phyloP scores from a whole-genome alignment of 139 green algal genomes.

The Eudorina sp. region DNA sequence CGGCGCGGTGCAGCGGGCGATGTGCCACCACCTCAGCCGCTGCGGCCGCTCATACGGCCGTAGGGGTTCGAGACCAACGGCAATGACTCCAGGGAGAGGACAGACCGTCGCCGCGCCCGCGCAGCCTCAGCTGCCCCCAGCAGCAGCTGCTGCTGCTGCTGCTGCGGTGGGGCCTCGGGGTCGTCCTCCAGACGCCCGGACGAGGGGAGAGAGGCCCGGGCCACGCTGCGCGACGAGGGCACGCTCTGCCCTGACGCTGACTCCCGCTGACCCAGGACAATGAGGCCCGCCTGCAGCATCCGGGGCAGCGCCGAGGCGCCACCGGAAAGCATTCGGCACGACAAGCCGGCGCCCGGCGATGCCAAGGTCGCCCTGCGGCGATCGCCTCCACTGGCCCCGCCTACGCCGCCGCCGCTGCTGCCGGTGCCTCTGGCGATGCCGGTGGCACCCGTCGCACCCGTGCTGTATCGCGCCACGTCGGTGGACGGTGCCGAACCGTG shows the following conservation, averaged over 20 bases:
- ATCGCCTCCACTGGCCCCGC: too few species aligned
- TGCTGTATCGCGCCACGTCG: not conserved
- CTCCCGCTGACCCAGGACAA: slow-evolving; percentile 9
- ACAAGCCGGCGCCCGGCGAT: not conserved
- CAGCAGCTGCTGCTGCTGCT: too few species aligned
- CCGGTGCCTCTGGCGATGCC: not conserved
- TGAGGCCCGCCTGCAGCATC: slow-evolving; percentile 24
- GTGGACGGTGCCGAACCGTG: not conserved
- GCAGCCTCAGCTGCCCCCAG: too few species aligned
- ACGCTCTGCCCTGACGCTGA: not conserved
- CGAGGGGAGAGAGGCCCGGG: not conserved
- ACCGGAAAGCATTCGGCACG: not conserved
- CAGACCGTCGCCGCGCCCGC: too few species aligned
- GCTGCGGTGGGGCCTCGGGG: too few species aligned
- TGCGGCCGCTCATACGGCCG: too few species aligned
- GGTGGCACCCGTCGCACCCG: too few species aligned
- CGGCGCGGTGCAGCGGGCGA: too few species aligned
- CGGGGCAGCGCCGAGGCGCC: not conserved
- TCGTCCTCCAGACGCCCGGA: not conserved
- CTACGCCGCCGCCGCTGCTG: not conserved
- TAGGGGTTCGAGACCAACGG: too few species aligned
- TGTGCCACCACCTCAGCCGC: too few species aligned
- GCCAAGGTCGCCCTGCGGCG: not conserved
- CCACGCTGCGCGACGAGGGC: too few species aligned
- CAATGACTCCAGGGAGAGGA: too few species aligned